These are phyloP conservation scores for Pichia sp. DNA, from an alignment of 1,139 yeast species.

Conservation along the genomic window DNA sequence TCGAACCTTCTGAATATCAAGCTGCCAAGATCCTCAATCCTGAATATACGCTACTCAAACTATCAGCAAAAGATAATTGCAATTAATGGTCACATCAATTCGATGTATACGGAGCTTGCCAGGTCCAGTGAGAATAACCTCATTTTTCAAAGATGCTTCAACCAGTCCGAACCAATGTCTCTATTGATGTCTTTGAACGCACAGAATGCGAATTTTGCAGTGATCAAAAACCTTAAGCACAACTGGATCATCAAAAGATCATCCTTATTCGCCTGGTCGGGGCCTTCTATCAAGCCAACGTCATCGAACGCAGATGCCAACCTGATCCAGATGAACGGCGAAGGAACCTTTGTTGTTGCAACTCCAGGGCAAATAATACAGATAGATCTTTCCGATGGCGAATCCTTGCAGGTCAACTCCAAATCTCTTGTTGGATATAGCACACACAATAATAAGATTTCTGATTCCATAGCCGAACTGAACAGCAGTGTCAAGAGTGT, in stretches of 20 bases:
- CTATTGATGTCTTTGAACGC: constrained; percentile 28
- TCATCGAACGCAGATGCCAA: constrained; percentile 11
- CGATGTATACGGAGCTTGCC: constrained; percentile 27
- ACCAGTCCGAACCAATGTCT: constrained; percentile 28
- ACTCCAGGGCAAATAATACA: constrained; percentile 37
- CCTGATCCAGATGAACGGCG: constrained; percentile 34
- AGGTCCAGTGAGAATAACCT: constrained; percentile 15
- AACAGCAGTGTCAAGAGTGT: constrained; percentile 19
- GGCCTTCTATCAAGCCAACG: constrained; percentile 34
- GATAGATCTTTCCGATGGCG: constrained; percentile 33
- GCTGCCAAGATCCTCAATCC: constrained; percentile 45
- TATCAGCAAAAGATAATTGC: constrained; percentile 45
- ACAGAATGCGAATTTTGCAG: constrained; percentile 27
- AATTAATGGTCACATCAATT: constrained; percentile 39
- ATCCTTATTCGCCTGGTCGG: constrained; percentile 46
- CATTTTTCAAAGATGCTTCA: constrained; percentile 32
- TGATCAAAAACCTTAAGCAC: constrained; percentile 18
- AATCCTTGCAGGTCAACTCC: constrained; percentile 37
- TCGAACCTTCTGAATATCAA: constrained; percentile 42
- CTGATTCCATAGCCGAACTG: constrained; percentile 7
- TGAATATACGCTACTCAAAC: constrained; percentile 36
- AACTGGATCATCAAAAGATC: constrained; percentile 39
- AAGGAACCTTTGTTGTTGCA: constrained; percentile 38
- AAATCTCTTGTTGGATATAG: constrained; percentile 37
- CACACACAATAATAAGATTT: neutral